These are phyloP conservation scores for Tricharina praecox DNA, from an alignment of 495 filamentous ascomycete genomes.

Conservation along the genomic window DNA sequence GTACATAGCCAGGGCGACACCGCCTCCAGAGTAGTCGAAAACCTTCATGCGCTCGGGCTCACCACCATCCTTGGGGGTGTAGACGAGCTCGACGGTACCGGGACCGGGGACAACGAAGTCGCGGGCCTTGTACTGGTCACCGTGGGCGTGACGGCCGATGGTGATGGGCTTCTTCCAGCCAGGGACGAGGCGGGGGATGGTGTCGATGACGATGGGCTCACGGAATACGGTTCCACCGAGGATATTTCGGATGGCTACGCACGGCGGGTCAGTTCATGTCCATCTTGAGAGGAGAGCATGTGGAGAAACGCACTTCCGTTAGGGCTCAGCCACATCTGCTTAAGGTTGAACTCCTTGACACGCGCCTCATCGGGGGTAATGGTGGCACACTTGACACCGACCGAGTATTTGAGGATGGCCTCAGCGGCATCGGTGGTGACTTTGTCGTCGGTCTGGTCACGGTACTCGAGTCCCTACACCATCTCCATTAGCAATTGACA, in stretches of 20 bases:
- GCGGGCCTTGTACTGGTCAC: slow-evolving; percentile 94
- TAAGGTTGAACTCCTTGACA: slow-evolving; percentile 93
- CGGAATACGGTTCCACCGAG: slow-evolving; percentile 95
- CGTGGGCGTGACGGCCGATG: slow-evolving; percentile 95
- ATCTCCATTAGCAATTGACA: neutral
- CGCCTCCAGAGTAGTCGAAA: slow-evolving; percentile 74
- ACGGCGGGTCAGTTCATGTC: neutral
- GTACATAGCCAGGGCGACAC: slow-evolving; percentile 86
- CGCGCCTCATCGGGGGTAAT: slow-evolving; percentile 95
- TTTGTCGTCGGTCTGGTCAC: slow-evolving; percentile 88
- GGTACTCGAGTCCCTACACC: slow-evolving; percentile 63
- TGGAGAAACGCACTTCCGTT: slow-evolving; percentile 48
- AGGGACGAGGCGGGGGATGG: slow-evolving; percentile 77
- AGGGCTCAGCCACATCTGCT: slow-evolving; percentile 97
- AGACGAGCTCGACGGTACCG: slow-evolving; percentile 84
- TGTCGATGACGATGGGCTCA: slow-evolving; percentile 89
- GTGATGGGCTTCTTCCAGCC: slow-evolving; percentile 98
- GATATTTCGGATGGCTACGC: slow-evolving; percentile 66
- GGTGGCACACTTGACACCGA: slow-evolving; percentile 97
- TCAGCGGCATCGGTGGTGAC: slow-evolving; percentile 88
- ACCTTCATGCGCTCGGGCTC: slow-evolving; percentile 76
- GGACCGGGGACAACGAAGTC: slow-evolving; percentile 65
- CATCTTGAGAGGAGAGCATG: neutral
- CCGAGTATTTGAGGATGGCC: slow-evolving; percentile 95
- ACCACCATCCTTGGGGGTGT: slow-evolving; percentile 60